phyloP scores from a whole-genome alignment of 805 yeast species.

The Maudiozyma pseudohumilis region DNA sequence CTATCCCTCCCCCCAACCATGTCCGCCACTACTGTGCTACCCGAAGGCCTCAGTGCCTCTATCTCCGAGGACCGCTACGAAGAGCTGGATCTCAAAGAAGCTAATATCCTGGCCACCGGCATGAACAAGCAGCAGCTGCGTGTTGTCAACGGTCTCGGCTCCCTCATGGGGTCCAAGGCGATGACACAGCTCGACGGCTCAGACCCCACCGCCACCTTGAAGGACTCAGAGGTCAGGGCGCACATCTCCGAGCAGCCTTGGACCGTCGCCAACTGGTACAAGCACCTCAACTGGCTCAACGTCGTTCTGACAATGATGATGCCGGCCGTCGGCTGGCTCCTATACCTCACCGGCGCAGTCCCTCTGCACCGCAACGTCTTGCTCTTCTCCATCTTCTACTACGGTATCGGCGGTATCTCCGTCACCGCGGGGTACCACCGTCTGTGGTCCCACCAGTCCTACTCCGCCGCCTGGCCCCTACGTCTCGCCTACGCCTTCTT shows the following conservation, averaged over 20 bases:
- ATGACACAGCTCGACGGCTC: constrained; percentile 38
- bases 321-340: constrained; percentile 45
- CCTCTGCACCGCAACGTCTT: constrained; percentile 43
- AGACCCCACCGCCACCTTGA: constrained; percentile 29
- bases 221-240: constrained; percentile 13
- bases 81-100: constrained; percentile 52
- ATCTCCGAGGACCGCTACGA: constrained; percentile 2
- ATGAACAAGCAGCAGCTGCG: constrained; percentile 59
- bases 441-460: constrained; percentile 69
- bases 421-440: constrained; percentile 83
- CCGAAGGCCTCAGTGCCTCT: neutral
- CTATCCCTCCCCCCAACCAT: neutral
- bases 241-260: constrained; percentile 76
- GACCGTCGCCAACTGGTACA: constrained; percentile 62
- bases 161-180: constrained; percentile 71
- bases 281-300: constrained; percentile 74
- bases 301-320: constrained; percentile 50
- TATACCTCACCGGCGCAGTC: constrained; percentile 32
- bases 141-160: constrained; percentile 74
- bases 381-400: constrained; percentile 40
- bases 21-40: neutral
- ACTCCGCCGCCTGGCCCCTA: constrained; percentile 50
- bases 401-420: constrained; percentile 56
- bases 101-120: constrained; percentile 77
- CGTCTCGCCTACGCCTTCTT: constrained; percentile 60